Base-by-base conservation (phyloP, 2,329 filamentous ascomycete species). In the Botrytis fabae region DNA sequence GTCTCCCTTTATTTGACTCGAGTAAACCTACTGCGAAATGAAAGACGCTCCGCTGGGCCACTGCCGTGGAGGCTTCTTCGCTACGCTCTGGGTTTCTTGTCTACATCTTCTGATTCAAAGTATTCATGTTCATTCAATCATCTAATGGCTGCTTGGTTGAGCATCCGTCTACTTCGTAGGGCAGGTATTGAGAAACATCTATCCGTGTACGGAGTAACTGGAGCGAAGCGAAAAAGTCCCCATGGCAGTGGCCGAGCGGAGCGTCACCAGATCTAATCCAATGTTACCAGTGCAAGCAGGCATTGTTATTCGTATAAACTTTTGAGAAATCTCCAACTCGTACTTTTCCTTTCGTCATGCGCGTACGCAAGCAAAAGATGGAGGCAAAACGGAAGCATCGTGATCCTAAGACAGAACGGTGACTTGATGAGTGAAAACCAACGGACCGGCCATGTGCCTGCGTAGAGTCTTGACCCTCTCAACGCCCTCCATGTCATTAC, bases 211-310 rank as follows among this genome's bases (percentile, higher is more conserved):
- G 18, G 25, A 61, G 22, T 25, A 25, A 6, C 59, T 61, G 59
- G 59, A 61, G 59, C 59, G 59, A n/a, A 61, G 59, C 59, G 59
- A 61, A 61, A 61, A 61, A n/a, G 59, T 35, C 59, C 35, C 59
- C 59, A 40, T 20, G 59, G 35, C 59, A 40, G 59, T 61, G 35
- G 35, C 59, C 59, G 6, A 61, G 59, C 35, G 59, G 35, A 61
- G 35, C 59, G 59, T 40, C 59, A 61, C 35, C 35, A 40, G n/a
- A 61, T 61, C 59, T 61, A 16, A 40, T 61, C 14, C 22, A n/a
- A 61, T 61, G 14, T 14, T 7, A 44, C 42, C 1, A 44, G 40
- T 42, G 14, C 40, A 42, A 9, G 42, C 18, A 44, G 42, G 16
- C 18, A 48, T n/a, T 44, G 14, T 16, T 16, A n/a, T n/a, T n/a